Percentiles rank a stretch among this genome's conserved stretches.
phyloP scores from a whole-genome alignment of 2,329 filamentous ascomycete species.

The Aspergillus bombycis region DNA sequence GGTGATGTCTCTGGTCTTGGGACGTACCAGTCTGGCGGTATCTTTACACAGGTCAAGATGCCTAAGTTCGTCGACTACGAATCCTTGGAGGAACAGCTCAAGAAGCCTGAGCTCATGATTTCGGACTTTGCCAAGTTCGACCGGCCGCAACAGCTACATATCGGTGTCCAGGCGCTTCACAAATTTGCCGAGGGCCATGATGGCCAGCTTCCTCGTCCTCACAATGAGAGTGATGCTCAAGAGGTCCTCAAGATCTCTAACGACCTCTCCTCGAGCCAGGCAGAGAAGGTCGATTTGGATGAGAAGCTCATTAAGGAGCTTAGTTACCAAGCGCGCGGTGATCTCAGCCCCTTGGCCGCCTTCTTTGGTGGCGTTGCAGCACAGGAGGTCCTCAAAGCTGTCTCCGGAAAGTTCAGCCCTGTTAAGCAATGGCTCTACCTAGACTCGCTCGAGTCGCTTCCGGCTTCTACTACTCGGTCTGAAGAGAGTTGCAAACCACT shows the following conservation, averaged over 20 bases:
- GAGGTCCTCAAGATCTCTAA: constrained; percentile 77
- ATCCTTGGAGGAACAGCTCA: constrained; percentile 73
- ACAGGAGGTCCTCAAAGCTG: constrained; percentile 93
- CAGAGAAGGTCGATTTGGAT: constrained; percentile 80
- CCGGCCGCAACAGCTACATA: constrained; percentile 85
- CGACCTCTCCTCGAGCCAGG: constrained; percentile 65
- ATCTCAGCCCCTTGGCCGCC: constrained; percentile 88
- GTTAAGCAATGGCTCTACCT: constrained; percentile 96
- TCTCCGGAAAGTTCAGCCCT: constrained; percentile 97
- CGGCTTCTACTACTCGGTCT: constrained; percentile 71
- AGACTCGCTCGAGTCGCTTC: constrained; percentile 94
- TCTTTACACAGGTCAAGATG: constrained; percentile 98
- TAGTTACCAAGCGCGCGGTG: constrained; percentile 90
- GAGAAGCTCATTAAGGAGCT: constrained; percentile 92
- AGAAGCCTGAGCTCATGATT: constrained; percentile 84
- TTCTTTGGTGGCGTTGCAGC: constrained; percentile 93
- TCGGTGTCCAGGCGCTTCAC: constrained; percentile 90
- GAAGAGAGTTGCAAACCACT: constrained; percentile 86
- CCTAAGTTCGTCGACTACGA: constrained; percentile 92
- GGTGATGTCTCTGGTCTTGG: constrained; percentile 88
- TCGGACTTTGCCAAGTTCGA: constrained; percentile 99
- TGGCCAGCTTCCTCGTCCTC: constrained; percentile 75
- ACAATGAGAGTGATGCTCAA: constrained; percentile 81
- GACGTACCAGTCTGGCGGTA: constrained; percentile 82
- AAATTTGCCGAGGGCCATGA: constrained; percentile 74